phyloP scores from a whole-genome alignment of 306 rosid species.

The Dalbergia oliveri region DNA sequence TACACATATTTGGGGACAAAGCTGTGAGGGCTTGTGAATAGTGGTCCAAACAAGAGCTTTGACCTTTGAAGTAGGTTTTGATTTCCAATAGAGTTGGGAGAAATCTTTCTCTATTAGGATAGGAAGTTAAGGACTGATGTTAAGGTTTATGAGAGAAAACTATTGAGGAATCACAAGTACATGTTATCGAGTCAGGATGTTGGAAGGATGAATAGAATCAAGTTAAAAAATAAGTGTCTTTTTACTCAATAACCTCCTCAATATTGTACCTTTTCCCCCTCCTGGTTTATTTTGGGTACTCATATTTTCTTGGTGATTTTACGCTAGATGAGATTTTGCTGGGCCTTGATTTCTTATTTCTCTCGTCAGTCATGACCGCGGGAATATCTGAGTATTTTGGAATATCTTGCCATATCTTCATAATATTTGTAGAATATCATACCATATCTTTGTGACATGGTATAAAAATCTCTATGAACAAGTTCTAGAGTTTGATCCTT shows the following conservation, averaged over 20 bases:
- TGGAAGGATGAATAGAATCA: too few relatives aligned
- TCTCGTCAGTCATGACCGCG: slow-evolving; percentile 17
- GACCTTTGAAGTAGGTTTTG: too few relatives aligned
- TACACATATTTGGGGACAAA: neutral
- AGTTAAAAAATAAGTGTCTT: too few relatives aligned
- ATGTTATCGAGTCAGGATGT: too few relatives aligned
- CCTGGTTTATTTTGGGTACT: slow-evolving; percentile 26
- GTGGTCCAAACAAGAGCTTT: too few relatives aligned
- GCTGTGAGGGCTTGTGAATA: neutral
- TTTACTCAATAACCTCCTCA: too few relatives aligned
- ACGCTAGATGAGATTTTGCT: slow-evolving; percentile 17
- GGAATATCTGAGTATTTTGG: neutral
- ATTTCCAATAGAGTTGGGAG: too few relatives aligned
- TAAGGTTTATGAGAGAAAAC: too few relatives aligned
- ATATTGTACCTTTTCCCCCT: neutral
- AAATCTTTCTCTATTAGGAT: too few relatives aligned
- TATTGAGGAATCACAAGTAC: too few relatives aligned
- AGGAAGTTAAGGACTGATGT: too few relatives aligned
- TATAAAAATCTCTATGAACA: slow-evolving; percentile 7
- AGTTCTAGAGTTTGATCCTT: slow-evolving; percentile 24
- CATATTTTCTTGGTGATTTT: slow-evolving; percentile 3
- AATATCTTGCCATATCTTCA: neutral
- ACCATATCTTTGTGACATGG: slow-evolving; percentile 9
- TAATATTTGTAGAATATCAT: slow-evolving; percentile 16
- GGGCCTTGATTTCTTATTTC: slow-evolving; percentile 3